phyloP scores from a whole-genome alignment of 129 eudicot species.

The Apium graveolens region DNA sequence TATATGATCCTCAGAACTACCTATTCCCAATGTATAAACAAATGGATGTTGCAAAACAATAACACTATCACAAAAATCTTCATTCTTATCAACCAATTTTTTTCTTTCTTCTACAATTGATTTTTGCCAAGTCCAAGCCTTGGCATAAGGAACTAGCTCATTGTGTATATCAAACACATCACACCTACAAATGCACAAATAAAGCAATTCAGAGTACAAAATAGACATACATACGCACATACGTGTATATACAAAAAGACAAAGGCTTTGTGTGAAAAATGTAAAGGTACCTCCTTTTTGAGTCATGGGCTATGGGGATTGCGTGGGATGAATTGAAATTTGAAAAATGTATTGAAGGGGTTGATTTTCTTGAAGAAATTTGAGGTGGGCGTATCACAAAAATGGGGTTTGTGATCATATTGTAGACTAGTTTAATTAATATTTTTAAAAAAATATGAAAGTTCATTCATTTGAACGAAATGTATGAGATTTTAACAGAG shows the following conservation, averaged over 20 bases:
- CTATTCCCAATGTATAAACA: slow-evolving; percentile 90
- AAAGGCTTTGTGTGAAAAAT: neutral
- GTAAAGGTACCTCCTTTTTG: slow-evolving; percentile 33
- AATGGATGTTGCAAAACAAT: slow-evolving; percentile 75
- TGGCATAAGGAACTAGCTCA: slow-evolving; percentile 62
- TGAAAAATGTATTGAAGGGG: slow-evolving; percentile 15
- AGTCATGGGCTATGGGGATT: slow-evolving; percentile 10
- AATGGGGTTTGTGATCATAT: slow-evolving; percentile 23
- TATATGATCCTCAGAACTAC: slow-evolving; percentile 55
- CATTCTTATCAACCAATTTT: slow-evolving; percentile 28
- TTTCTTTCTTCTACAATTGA: slow-evolving; percentile 54
- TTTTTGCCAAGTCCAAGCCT: slow-evolving; percentile 83
- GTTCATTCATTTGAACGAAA: neutral
- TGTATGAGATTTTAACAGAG: neutral
- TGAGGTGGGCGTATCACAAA: neutral
- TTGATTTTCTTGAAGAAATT: slow-evolving; percentile 9
- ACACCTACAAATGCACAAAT: slow-evolving; percentile 36
- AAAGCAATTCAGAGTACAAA: neutral
- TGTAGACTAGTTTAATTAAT: neutral
- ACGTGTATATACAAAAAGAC: slow-evolving; percentile 6
- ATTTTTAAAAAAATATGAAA: neutral
- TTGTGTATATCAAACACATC: slow-evolving; percentile 58
- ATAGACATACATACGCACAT: neutral
- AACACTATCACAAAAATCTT: slow-evolving; percentile 51
- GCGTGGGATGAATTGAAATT: slow-evolving; percentile 2